A percentile compares a stretch with the other conserved stretches of the same genome.
phyloP scores from a whole-genome alignment of 768 basidiomycete genomes.

The Rubroboletus pulcherrimus region DNA sequence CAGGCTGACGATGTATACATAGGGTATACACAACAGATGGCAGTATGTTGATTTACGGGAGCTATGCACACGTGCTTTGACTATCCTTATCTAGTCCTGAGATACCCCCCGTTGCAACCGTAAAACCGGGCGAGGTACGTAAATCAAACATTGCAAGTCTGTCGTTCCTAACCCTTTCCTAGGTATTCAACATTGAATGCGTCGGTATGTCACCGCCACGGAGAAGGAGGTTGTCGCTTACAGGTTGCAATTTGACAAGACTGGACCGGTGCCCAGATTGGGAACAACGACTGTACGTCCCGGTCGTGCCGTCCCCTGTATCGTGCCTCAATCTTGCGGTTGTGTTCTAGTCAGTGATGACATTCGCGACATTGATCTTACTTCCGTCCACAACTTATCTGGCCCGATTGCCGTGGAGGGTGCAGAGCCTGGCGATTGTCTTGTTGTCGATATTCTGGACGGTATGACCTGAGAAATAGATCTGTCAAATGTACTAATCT shows the following conservation, averaged over 20 bases:
- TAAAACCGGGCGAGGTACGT: conserved; percentile 57
- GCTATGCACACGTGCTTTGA: not conserved
- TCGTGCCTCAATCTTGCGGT: not conserved
- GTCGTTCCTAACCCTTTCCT: not conserved
- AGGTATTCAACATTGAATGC: conserved; percentile 71
- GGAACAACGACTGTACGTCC: conserved; percentile 64
- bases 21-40: conserved; percentile 73
- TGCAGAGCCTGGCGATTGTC: conserved; percentile 74
- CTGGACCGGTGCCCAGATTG: conserved; percentile 78
- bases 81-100: conserved; percentile 43
- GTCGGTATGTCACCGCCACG: conserved; percentile 42
- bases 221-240: not conserved
- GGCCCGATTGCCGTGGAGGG: conserved; percentile 74
- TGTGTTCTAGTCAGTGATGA: conserved; percentile 55
- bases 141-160: not conserved
- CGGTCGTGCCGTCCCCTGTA: not conserved
- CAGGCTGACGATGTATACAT: not conserved
- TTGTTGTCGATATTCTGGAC: conserved; percentile 79
- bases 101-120: conserved; percentile 58
- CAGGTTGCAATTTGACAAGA: conserved; percentile 35
- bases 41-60: conserved; percentile 44
- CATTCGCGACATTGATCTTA: conserved; percentile 59
- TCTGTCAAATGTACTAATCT: not conserved
- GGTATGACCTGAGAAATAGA: conserved; percentile 33
- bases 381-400: conserved; percentile 68